Evolutionary conservation across 108 stramenopile genomes (phyloP), one percentile per base, ranked within the genome.

Genomic region (Schizochytrium sp.): DNA sequence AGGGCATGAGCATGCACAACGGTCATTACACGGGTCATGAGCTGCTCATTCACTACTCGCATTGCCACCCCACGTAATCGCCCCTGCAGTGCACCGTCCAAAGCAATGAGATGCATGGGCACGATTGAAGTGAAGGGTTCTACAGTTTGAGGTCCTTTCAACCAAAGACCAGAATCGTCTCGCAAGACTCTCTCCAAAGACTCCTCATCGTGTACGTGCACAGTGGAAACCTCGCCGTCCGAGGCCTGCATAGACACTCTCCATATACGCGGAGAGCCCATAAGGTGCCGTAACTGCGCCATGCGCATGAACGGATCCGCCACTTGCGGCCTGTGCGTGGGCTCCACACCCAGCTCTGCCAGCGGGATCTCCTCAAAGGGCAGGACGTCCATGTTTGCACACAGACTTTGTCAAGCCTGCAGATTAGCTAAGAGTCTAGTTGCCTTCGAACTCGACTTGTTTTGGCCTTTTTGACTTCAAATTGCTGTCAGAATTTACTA

Each of bases 131-230:
- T 17, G 47, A 83, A 83, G 3, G 76, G 76, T 28, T 55, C 53
- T 12, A 83, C 47, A 7, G 76, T 83, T 53, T 83, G 76, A 47
- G 76, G 76, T 17, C 76, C 76, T 28, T 83, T 83, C 28, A 55
- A n/a, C 76, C 76, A 83, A 38, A 55, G 47, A 10, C 53, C 76
- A 38, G 12, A 12, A n/a, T 49, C 50, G 53, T 50, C 53, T 40
- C 55, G 50, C 13, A 83, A 53, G 3, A 83, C 76, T 28, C 55
- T 13, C 45, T 83, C 28, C 76, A 55, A 10, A 5, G 50, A 17
- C 10, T 49, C 28, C 5, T 47, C 76, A 40, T 83, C 76, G 76
- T 55, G 50, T 10, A 83, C 53, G 50, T 55, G 28, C 10, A 83
- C 76, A 53, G 50, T 7, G 50, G 49, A n/a, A 1, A 83, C 53